Evolutionary conservation across 352 stramenopile genomes (phyloP), one percentile per base, ranked within the genome.

Genomic region (Aphanomyces stellatus): DNA sequence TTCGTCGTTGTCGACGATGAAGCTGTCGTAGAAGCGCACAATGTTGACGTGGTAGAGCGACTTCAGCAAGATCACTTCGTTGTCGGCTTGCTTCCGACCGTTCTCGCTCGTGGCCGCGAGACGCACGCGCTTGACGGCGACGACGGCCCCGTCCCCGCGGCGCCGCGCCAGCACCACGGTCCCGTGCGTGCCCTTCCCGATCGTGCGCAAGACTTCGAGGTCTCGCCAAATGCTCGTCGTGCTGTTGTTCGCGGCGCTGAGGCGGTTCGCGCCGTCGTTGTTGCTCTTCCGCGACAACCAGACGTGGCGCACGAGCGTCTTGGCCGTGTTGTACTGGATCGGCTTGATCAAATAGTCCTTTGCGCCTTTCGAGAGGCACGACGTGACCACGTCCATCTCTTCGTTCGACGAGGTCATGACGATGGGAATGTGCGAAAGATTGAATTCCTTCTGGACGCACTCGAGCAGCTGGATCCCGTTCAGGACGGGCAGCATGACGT

Each of bases 271-370:
- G 3, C 51, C 55, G 13, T 65, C 46, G 11, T 70, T 57, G 24
- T 66, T 64, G 49, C 49, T 57, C 25, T 70, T 53, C 17, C 59
- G 51, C 19, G 64, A 53, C 62, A 93, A 80, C 86, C 86, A 95
- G 33, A 95, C 86, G 70, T 95, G 86, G 53, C 86, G 86, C 60
- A 95, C 85, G 31, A 95, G 79, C 35, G 86, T 95, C 82, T 95
- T 95, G 69, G 86, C 86, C 15, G 84, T 95, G 73, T 95, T 93
- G 41, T 93, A 83, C 56, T 93, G 85, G 46, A 96, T 93, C 24
- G 88, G 88, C 72, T 96, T 96, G 74, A 96, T 94, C 40, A 96
- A 64, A 53, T 96, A 96, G 74, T 96, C 88, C 69, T 95, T 96
- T 48, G 88, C 86, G 41, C 88, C 88, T 43, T 93, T 94, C 69